phyloP scores from a whole-genome alignment of 2,329 filamentous ascomycete genomes.

The Pseudogymnoascus sp. region DNA sequence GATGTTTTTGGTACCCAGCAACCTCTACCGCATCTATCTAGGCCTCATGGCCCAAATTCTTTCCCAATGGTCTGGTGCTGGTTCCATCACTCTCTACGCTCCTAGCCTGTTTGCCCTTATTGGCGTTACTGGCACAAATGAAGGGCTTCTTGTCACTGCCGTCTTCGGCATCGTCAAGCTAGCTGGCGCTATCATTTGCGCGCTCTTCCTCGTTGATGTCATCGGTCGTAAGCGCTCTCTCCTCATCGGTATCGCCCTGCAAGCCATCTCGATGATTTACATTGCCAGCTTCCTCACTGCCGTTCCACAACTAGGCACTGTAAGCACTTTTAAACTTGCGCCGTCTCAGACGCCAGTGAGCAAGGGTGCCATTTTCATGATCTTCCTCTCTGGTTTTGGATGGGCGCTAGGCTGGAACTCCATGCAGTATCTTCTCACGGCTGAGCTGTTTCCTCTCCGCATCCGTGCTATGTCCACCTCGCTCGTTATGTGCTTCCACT shows the following conservation, averaged over 20 bases:
- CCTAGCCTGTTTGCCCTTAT: constrained; percentile 66
- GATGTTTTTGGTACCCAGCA: too few species aligned
- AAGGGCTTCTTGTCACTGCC: constrained; percentile 64
- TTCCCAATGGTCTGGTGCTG: constrained; percentile 66
- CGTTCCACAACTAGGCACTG: constrained; percentile 69
- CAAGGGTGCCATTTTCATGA: constrained; percentile 50
- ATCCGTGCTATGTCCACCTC: too few species aligned
- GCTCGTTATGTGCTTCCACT: constrained; percentile 35
- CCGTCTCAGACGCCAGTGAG: constrained; percentile 61
- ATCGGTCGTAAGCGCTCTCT: constrained; percentile 66
- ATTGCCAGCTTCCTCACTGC: constrained; percentile 54
- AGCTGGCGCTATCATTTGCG: constrained; percentile 57
- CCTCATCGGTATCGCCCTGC: constrained; percentile 51
- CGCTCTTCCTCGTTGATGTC: constrained; percentile 71
- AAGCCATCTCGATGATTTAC: constrained; percentile 56
- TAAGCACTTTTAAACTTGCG: constrained; percentile 69
- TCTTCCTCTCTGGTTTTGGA: too few species aligned
- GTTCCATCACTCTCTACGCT: constrained; percentile 70
- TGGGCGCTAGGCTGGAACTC: too few species aligned
- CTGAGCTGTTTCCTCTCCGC: too few species aligned
- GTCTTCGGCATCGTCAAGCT: constrained; percentile 74
- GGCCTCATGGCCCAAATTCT: constrained; percentile 50
- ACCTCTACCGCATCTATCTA: too few species aligned
- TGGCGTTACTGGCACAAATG: constrained; percentile 59
- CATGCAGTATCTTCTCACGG: too few species aligned